Base-by-base conservation (phyloP, 1,139 yeast genomes). In the Yamadazyma spencermartinsiae region DNA sequence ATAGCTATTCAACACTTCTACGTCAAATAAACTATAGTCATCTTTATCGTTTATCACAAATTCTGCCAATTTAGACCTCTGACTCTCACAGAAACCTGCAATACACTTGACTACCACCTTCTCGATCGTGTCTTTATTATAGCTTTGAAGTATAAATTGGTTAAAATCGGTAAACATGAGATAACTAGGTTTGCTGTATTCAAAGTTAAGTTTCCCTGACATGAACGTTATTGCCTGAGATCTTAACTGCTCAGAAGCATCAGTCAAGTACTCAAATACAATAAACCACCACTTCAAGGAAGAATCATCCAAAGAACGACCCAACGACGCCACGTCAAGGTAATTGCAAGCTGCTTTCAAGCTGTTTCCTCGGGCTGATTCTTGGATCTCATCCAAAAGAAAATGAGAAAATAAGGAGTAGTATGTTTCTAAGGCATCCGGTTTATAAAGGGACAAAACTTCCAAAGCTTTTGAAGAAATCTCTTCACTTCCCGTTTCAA, bases 221-320 rank as follows among this genome's bases (percentile, higher is more conserved):
- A 40, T 4, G n/a, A 16, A 6, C 4, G 13, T 8, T 0, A 80
- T 59, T 1, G 79, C 68, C 3, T 52, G 19, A 1, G 49, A 44
- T 48, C 85, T 60, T 10, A 80, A 62, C 8, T 63, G 72, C 7
- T 66, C 72, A 45, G 82, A 86, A 51, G 84, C 92, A 55, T 85
- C 94, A 37, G 69, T 64, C 13, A 44, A 26, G 20, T 38, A 40
- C 11, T 33, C 31, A 14, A 43, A 33, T 3, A 46, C 29, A n/a
- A 40, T 24, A 15, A 46, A 35, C 6, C 38, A 23, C 1, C 44
- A 35, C 41, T 44, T 35, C 44, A 60, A 19, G 56, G 39, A 9
- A 45, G 13, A 44, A 52, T 42, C 43, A 55, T 35, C n/a, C n/a
- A 12, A 11, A 20, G 23, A 10, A 20, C 23, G 10, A 7, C 7